phyloP scores from a whole-genome alignment of 495 filamentous ascomycete species.

The Gamarada debralockiae region DNA sequence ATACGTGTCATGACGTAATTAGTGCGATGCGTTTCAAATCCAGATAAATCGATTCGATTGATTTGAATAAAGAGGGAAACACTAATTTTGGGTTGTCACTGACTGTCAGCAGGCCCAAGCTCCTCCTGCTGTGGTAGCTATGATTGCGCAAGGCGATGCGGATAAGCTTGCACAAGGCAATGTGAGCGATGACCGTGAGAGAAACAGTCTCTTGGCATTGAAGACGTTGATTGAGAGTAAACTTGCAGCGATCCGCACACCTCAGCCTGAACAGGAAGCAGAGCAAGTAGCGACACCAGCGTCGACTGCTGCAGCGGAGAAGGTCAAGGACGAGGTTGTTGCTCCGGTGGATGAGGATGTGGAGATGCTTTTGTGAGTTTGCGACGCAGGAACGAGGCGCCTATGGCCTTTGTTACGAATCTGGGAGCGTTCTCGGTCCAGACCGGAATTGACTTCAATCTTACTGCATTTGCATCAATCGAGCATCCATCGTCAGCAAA shows the following conservation, averaged over 20 bases:
- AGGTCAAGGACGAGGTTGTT: background rate
- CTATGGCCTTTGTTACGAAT: too few relatives aligned
- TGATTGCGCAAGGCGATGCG: slow-evolving; percentile 14
- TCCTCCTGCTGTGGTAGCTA: slow-evolving; percentile 21
- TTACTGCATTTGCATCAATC: too few relatives aligned
- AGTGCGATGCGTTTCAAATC: background rate
- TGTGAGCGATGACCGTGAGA: slow-evolving; percentile 28
- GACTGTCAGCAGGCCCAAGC: slow-evolving; percentile 27
- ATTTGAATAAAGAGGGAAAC: too few relatives aligned
- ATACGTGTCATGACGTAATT: slow-evolving; percentile 15
- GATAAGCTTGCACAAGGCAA: slow-evolving; percentile 1
- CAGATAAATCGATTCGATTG: too few relatives aligned
- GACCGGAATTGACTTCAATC: too few relatives aligned
- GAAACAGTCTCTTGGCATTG: slow-evolving; percentile 30
- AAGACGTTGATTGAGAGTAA: slow-evolving; percentile 26
- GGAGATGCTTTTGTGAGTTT: slow-evolving; percentile 14
- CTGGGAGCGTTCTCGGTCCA: too few relatives aligned
- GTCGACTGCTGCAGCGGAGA: background rate
- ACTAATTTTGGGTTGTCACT: background rate
- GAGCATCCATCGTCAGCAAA: too few relatives aligned
- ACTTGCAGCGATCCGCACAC: background rate
- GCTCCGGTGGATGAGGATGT: slow-evolving; percentile 3
- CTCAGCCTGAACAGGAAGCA: background rate
- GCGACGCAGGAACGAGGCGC: too few relatives aligned
- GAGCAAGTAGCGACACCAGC: background rate